phyloP scores from a whole-genome alignment of 2,329 filamentous ascomycete species.

The Xylogone sp. region DNA sequence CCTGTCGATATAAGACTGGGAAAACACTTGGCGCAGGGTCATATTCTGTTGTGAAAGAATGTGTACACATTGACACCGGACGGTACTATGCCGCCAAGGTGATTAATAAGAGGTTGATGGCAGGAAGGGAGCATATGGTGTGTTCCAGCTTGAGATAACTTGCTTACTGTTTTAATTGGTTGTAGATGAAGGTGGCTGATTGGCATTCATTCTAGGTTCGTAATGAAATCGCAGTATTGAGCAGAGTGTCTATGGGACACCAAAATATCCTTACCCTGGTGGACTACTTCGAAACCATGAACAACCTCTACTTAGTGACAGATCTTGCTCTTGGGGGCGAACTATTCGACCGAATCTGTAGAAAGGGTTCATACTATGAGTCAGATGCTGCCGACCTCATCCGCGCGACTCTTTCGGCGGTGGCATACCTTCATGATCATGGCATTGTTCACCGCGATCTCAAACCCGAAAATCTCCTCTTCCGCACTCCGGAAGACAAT shows the following conservation, averaged over 20 bases:
- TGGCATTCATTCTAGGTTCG: slow-evolving; percentile 60
- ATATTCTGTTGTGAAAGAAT: slow-evolving; percentile 98
- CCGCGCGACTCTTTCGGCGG: slow-evolving; percentile 90
- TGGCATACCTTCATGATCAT: slow-evolving; percentile 97
- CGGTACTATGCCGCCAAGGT: slow-evolving; percentile 98
- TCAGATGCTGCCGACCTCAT: slow-evolving; percentile 94
- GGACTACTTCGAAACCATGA: slow-evolving; percentile 99
- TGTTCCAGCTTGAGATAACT: slow-evolving; percentile 14
- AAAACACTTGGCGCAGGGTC: slow-evolving; percentile 96
- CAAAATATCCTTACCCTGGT: slow-evolving; percentile 97
- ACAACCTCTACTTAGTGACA: slow-evolving; percentile 97
- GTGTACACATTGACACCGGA: slow-evolving; percentile 95
- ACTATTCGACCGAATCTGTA: slow-evolving; percentile 96
- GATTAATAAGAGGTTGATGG: slow-evolving; percentile 98
- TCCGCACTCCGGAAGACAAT: slow-evolving; percentile 96
- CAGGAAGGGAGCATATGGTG: slow-evolving; percentile 97
- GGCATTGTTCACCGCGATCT: slow-evolving; percentile 97
- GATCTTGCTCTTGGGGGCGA: slow-evolving; percentile 95
- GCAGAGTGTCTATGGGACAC: slow-evolving; percentile 98
- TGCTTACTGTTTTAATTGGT: not conserved
- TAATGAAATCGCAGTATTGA: slow-evolving; percentile 96
- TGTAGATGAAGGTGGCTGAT: not conserved
- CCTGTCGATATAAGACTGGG: slow-evolving; percentile 96
- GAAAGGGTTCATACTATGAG: slow-evolving; percentile 98
- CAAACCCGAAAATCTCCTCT: slow-evolving; percentile 95